Evolutionary conservation across 768 basidiomycete species (phyloP), one percentile per base, ranked within the genome.

Genomic region (Russula abietina): DNA sequence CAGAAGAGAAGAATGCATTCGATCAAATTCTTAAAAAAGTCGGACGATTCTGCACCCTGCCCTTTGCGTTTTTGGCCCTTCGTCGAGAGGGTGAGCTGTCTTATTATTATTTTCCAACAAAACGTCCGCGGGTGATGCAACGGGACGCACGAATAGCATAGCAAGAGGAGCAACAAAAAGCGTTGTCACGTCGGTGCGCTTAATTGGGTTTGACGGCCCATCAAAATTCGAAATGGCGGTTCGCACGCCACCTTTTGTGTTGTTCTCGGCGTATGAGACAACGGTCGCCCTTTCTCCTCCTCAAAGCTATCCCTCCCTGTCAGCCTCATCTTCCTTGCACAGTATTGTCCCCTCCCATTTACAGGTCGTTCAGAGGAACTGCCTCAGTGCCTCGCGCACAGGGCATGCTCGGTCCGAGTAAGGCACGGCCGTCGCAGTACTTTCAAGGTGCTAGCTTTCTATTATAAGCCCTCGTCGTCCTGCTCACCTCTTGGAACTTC

Each of bases 201-300:
- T 50, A 55, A 59, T 64, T 59, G 38, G 52, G 53, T 54, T 30
- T 36, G 61, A 45, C 43, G 55, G 50, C 0, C 61, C 41, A 43
- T 48, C 61, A 22, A 52, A 30, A 30, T 30, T 30, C 28, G 3
- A 30, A 46, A 36, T 1, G 5, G 0, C 30, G 51, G 51, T 45
- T 64, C 62, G 19, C 62, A 64, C 62, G 62, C 62, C 62, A 64
- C 62, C 30, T 11, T 33, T 30, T 48, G 19, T 52, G 57, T 63
- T 59, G 52, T 59, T 19, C 62, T 64, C 62, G 28, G 62, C 26
- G 30, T 46, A 54, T 12, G 41, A 46, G 62, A 38, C 41, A 24
- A 14, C 51, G 26, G 26, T 46, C 46, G 17, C 28, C 8, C n/a
- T 49, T 54, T 55, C 41, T 32, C 19, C 57, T 28, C 52, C 53